Conservation (phyloP, 495 filamentous ascomycete genomes). For the Penicillium diatomitis region DNA sequence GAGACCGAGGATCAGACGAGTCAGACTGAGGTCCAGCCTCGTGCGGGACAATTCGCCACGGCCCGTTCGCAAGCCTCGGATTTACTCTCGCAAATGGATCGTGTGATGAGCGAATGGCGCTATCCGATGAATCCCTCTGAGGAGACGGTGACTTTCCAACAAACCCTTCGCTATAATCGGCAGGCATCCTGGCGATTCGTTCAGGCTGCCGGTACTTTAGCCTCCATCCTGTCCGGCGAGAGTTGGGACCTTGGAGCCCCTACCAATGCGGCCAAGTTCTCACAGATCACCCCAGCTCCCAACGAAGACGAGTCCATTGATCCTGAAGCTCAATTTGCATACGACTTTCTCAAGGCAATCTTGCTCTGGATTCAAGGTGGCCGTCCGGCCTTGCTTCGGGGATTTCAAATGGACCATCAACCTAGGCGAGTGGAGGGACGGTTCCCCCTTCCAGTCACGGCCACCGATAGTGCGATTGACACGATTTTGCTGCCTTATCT, state of each 20-base stretch:
- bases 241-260: conserved; percentile 10
- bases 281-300: conserved; percentile 36
- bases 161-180: conserved; percentile 48
- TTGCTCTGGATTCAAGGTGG: conserved; percentile 54
- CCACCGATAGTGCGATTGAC: conserved; percentile 43
- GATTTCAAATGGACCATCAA: conserved; percentile 39
- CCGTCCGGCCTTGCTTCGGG: conserved; percentile 39
- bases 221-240: conserved; percentile 38
- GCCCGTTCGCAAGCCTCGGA: conserved; percentile 40
- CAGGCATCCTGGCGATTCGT: conserved; percentile 54
- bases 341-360: conserved; percentile 59
- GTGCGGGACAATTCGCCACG: conserved; percentile 35
- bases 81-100: conserved; percentile 46
- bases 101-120: conserved; percentile 45
- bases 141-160: conserved; percentile 45
- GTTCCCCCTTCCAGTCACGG: conserved; percentile 45
- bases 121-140: conserved; percentile 50
- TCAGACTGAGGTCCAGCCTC: conserved; percentile 11
- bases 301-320: conserved; percentile 36
- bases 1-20: conserved; percentile 12
- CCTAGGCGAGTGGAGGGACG: conserved; percentile 28
- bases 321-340: conserved; percentile 42
- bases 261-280: conserved; percentile 25
- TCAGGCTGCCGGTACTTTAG: conserved; percentile 56
- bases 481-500: conserved; percentile 51